These are phyloP conservation scores for Dioscorea zingiberensis DNA, from an alignment of 106 monocot genomes.

Conservation along the genomic window DNA sequence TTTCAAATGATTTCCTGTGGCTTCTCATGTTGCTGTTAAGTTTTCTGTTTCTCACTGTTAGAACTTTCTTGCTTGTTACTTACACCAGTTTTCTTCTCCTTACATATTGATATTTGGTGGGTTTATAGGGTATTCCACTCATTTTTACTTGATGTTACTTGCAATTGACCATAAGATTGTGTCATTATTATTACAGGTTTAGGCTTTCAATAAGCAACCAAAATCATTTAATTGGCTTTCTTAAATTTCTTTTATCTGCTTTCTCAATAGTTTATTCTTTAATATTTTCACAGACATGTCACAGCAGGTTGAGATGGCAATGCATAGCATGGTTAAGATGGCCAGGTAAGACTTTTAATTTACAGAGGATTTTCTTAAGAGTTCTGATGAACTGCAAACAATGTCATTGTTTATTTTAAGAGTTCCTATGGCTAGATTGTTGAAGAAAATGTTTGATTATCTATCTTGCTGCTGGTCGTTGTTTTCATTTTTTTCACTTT, in stretches of 20 bases:
- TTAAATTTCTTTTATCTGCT: background rate
- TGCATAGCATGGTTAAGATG: conserved; percentile 57
- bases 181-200: background rate
- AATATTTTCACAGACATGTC: conserved; percentile 35
- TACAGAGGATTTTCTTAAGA: background rate
- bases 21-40: too few species aligned
- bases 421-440: too few species aligned
- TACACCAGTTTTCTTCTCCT: too few species aligned
- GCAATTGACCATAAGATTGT: background rate
- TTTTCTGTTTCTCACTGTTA: too few species aligned
- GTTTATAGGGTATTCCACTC: background rate
- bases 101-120: too few species aligned
- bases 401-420: background rate
- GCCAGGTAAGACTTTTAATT: conserved; percentile 34
- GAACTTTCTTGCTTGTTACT: too few species aligned
- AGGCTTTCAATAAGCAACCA: background rate
- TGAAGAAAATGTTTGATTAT: background rate
- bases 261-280: background rate
- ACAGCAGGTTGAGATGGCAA: conserved; percentile 37
- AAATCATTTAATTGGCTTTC: background rate
- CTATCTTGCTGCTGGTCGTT: background rate
- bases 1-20: too few species aligned
- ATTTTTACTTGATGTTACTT: background rate
- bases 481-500: too few species aligned
- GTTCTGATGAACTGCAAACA: background rate